Evolutionary conservation across 768 basidiomycete species (phyloP).

Genomic region (Gymnopilus junonius): DNA sequence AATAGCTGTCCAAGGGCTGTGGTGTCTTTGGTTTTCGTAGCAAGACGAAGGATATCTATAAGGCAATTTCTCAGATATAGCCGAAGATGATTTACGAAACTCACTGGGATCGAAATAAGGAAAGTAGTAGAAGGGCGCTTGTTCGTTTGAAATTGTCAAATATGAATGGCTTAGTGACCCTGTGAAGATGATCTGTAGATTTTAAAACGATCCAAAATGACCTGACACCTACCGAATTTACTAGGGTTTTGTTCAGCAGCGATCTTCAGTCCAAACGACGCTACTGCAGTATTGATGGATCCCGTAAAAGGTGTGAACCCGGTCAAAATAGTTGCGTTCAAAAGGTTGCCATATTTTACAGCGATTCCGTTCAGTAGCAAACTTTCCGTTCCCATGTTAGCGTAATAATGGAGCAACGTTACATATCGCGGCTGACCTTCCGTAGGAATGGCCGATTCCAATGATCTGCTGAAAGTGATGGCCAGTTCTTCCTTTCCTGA

Average conservation of each 20-base stretch:
- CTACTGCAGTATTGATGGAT: slow-evolving; percentile 8
- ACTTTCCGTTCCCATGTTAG: neutral
- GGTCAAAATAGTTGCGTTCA: slow-evolving; percentile 26
- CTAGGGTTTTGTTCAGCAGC: slow-evolving; percentile 20
- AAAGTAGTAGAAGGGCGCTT: slow-evolving; percentile 23
- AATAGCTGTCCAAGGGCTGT: slow-evolving; percentile 26
- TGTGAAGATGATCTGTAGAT: neutral
- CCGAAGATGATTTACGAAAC: neutral
- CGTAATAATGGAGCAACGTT: neutral
- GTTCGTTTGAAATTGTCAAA: slow-evolving; percentile 19
- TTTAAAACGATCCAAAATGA: neutral
- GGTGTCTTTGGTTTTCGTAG: slow-evolving; percentile 16
- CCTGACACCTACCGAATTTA: slow-evolving; percentile 19
- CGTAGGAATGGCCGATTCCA: slow-evolving; percentile 29
- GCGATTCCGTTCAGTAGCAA: slow-evolving; percentile 19
- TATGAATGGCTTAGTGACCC: slow-evolving; percentile 20
- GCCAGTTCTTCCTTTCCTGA: slow-evolving; percentile 8
- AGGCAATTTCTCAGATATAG: neutral
- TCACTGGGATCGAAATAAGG: slow-evolving; percentile 25
- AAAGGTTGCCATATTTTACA: slow-evolving; percentile 15
- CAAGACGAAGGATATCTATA: slow-evolving; percentile 8
- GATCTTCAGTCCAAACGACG: slow-evolving; percentile 19
- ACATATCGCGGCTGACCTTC: slow-evolving; percentile 19
- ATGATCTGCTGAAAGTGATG: slow-evolving; percentile 15
- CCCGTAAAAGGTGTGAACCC: slow-evolving; percentile 17